A percentile compares a stretch with the other conserved stretches of the same genome.
These are phyloP conservation scores for Stromatinia cepivora DNA, from an alignment of 2,329 filamentous ascomycete genomes.

Conservation along the genomic window DNA sequence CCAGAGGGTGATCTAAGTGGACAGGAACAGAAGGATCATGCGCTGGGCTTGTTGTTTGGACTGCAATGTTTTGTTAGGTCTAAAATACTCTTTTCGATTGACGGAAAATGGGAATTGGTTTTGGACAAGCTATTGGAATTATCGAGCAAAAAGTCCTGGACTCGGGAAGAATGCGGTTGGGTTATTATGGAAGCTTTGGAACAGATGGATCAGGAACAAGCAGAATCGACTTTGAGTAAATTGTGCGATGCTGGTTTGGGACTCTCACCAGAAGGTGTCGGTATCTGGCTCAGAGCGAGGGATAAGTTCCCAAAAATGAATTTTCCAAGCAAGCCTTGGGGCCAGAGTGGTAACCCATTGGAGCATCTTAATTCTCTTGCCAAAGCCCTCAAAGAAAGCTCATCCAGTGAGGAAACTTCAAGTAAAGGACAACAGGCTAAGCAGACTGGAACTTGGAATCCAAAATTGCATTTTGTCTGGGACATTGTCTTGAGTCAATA, in stretches of 20 bases:
- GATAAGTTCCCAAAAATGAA: constrained; percentile 63
- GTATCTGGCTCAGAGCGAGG: constrained; percentile 76
- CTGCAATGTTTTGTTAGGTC: constrained; percentile 84
- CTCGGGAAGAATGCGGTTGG: constrained; percentile 84
- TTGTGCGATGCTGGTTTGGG: constrained; percentile 66
- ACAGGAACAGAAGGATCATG: constrained; percentile 82
- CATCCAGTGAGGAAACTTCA: constrained; percentile 54
- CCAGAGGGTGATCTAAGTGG: constrained; percentile 54
- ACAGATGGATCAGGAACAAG: constrained; percentile 57
- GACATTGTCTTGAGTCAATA: constrained; percentile 67
- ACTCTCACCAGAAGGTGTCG: constrained; percentile 84
- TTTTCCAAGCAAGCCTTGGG: constrained; percentile 71
- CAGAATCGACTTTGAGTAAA: constrained; percentile 61
- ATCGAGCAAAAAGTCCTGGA: constrained; percentile 80
- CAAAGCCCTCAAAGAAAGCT: constrained; percentile 76
- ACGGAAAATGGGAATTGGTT: constrained; percentile 64
- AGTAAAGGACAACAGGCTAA: constrained; percentile 44
- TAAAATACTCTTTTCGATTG: constrained; percentile 62
- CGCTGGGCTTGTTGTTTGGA: constrained; percentile 84
- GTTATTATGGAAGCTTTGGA: constrained; percentile 72
- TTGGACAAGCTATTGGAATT: constrained; percentile 72
- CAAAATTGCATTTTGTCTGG: constrained; percentile 87
- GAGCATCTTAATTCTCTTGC: constrained; percentile 68
- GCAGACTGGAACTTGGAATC: constrained; percentile 71
- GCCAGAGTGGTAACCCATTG: constrained; percentile 66